Evolutionary conservation across 73 alveolate species (phyloP), one percentile per base, ranked within the genome.

Genomic region (Paramecium sonneborni): DNA sequence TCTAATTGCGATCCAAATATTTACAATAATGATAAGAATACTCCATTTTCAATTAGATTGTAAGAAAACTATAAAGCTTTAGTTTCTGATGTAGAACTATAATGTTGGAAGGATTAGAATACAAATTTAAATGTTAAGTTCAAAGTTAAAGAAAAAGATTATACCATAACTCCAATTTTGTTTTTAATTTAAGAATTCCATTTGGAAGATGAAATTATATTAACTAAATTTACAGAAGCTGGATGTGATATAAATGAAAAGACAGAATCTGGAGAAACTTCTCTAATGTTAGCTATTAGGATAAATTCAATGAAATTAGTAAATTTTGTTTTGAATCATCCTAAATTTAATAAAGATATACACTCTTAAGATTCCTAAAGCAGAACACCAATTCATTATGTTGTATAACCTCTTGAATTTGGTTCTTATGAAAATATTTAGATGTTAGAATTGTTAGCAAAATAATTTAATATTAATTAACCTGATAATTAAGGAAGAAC

Each of bases 381-480:
- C 0, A 96, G 94, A 89, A 92, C 97, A 35, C 95, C 95, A 12
- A 95, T 93, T 30, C 98, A 96, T 91, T 93, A 92, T 57, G 93
- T 95, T 24, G 97, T 97, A 6, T 87, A 96, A 46, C 97, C 98
- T 14, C 88, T 95, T 34, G 92, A 91, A 32, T 97, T 88, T 89
- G 99, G 99, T 39, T 96, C 99, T 52, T 97, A 86, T 96, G 99
- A 97, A 92, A 97, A 97, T 85, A 69, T 79, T 26, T 95, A 97
- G 85, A 93, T 97, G 92, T 92, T 97, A 56, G 92, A 94, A 43
- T 8, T 26, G 3, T 46, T 79, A 28, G 24, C 55, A 20, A 43
- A 79, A 44, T 7, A 24, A 18, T 79, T 79, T 79, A 76, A 46
- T 56, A 62, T 92, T 1, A 87, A 92, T 69, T 94, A 86, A 41